Evolutionary conservation across 2,329 filamentous ascomycete genomes (phyloP).

Genomic region (Cladosporium sp.): DNA sequence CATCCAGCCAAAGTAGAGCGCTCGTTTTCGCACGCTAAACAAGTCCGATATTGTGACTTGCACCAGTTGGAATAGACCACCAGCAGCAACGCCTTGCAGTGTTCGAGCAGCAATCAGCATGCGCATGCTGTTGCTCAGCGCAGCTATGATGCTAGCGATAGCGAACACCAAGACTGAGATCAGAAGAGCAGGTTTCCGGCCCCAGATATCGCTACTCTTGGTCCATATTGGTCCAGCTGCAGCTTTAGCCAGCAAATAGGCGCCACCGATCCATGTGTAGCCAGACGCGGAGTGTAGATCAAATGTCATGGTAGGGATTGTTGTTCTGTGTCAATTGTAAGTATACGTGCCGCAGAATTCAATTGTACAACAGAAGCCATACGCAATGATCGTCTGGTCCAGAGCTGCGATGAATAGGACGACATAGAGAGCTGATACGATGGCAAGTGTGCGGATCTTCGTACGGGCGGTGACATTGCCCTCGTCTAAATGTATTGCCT

Average conservation of each 20-base stretch:
- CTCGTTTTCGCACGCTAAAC: conserved; percentile 48
- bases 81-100: conserved; percentile 57
- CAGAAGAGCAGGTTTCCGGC: conserved; percentile 57
- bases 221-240: conserved; percentile 72
- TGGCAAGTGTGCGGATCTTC: conserved; percentile 24
- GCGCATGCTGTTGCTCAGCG: conserved; percentile 48
- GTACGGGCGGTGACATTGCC: conserved; percentile 33
- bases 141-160: conserved; percentile 53
- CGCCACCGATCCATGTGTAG: conserved; percentile 80
- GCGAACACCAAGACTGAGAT: conserved; percentile 53
- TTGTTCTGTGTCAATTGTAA: conserved; percentile 45
- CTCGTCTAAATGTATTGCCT: not conserved
- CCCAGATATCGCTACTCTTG: conserved; percentile 60
- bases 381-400: conserved; percentile 60
- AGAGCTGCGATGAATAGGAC: conserved; percentile 47
- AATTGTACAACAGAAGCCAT: not conserved
- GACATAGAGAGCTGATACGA: conserved; percentile 31
- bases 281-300: conserved; percentile 67
- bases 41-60: conserved; percentile 59
- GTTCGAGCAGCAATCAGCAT: conserved; percentile 58
- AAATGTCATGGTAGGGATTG: conserved; percentile 65
- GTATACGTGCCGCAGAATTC: not conserved
- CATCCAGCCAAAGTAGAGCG: conserved; percentile 53
- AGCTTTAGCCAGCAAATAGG: conserved; percentile 70
- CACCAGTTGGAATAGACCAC: conserved; percentile 55